These are phyloP conservation scores for Fusarium chuoi DNA, from an alignment of 2,329 filamentous ascomycete genomes.

Conservation along the genomic window DNA sequence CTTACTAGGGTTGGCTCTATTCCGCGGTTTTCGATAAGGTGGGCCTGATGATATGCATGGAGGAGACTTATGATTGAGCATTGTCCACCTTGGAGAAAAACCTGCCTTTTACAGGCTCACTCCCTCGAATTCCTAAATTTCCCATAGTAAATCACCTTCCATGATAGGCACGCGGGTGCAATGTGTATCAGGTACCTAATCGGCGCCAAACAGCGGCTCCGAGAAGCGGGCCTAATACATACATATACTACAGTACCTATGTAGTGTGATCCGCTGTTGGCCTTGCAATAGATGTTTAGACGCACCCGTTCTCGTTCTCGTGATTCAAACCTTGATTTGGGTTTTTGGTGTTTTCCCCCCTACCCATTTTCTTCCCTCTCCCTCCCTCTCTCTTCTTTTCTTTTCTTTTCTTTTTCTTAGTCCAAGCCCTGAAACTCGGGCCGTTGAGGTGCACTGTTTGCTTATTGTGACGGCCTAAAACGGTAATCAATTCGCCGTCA, in stretches of 20 bases:
- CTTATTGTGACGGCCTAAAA: conserved; percentile 4
- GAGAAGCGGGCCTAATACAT: neutral
- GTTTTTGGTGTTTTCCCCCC: neutral
- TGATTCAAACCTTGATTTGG: conserved; percentile 9
- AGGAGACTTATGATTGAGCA: conserved; percentile 10
- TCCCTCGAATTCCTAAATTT: neutral
- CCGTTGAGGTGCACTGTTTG: neutral
- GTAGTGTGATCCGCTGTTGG: neutral
- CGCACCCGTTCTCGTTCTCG: conserved; percentile 9
- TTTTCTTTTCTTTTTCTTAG: neutral
- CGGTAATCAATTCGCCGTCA: conserved; percentile 2
- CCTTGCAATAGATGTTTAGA: neutral
- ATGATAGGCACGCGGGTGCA: neutral
- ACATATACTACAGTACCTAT: no score
- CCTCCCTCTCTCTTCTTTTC: neutral
- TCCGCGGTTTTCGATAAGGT: conserved; percentile 11
- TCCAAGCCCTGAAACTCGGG: neutral
- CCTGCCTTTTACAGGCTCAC: neutral
- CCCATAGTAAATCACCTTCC: neutral
- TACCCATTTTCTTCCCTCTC: neutral
- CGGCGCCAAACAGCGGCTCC: conserved; percentile 24
- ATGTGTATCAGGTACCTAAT: neutral
- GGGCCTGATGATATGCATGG: conserved; percentile 17
- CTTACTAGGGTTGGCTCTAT: neutral
- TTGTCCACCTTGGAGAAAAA: conserved; percentile 16